phyloP scores from a whole-genome alignment of 2,329 filamentous ascomycete genomes.

The Phaeomoniella chlamydospora region DNA sequence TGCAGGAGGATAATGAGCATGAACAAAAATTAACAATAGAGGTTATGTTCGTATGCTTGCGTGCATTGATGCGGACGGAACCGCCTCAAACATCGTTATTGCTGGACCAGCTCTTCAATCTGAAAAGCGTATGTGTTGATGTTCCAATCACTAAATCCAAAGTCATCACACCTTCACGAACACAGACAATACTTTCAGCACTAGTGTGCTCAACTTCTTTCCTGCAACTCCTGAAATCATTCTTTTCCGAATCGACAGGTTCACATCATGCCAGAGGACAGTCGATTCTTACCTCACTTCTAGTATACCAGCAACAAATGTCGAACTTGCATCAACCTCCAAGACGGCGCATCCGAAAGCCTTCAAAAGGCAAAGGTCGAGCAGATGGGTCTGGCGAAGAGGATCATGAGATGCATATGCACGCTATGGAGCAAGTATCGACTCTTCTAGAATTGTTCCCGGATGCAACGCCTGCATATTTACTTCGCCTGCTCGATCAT shows the following conservation, averaged over 20 bases:
- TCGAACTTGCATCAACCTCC: slow-evolving; percentile 22
- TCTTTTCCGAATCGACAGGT: slow-evolving; percentile 11
- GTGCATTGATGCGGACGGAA: slow-evolving; percentile 52
- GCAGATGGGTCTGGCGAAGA: slow-evolving; percentile 13
- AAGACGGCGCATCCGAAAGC: slow-evolving; percentile 23
- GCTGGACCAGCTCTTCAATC: slow-evolving; percentile 67
- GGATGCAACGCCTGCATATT: slow-evolving; percentile 67
- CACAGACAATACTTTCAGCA: slow-evolving; percentile 58
- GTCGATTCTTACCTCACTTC: slow-evolving; percentile 18
- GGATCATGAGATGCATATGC: slow-evolving; percentile 49
- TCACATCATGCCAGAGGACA: neutral
- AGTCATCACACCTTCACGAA: slow-evolving; percentile 20
- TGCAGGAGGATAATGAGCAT: slow-evolving; percentile 42
- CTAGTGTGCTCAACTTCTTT: slow-evolving; percentile 70
- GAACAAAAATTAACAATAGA: slow-evolving; percentile 56
- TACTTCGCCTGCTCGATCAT: slow-evolving; percentile 64
- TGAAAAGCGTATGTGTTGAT: slow-evolving; percentile 41
- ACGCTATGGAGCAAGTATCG: slow-evolving; percentile 70
- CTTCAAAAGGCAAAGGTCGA: slow-evolving; percentile 25
- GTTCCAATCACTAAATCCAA: slow-evolving; percentile 46
- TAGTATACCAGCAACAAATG: slow-evolving; percentile 23
- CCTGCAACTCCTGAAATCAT: slow-evolving; percentile 29
- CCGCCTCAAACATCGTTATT: slow-evolving; percentile 60
- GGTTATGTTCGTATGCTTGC: slow-evolving; percentile 60
- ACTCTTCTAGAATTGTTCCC: slow-evolving; percentile 93